These are phyloP conservation scores for Planoprotostelium fungivorum DNA, from an alignment of 78 protist genomes.

Conservation along the genomic window DNA sequence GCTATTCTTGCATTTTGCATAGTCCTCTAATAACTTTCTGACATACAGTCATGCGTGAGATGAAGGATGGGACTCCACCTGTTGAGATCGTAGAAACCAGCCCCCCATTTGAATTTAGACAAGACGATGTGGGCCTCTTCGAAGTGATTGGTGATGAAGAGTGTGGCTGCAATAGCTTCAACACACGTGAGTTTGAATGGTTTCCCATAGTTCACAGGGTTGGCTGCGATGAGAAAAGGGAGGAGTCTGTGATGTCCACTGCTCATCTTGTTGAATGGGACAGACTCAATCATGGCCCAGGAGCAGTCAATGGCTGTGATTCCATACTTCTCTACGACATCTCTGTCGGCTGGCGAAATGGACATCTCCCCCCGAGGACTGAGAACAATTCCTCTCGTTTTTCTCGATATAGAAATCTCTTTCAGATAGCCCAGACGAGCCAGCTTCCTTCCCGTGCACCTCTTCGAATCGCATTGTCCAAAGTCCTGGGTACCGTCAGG, in stretches of 20 bases:
- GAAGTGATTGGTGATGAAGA: slow-evolving; percentile 63
- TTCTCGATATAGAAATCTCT: slow-evolving; percentile 29
- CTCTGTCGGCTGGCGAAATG: slow-evolving; percentile 77
- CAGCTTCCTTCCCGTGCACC: slow-evolving; percentile 87
- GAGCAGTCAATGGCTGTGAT: slow-evolving; percentile 91
- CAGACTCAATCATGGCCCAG: slow-evolving; percentile 84
- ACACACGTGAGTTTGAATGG: slow-evolving; percentile 86
- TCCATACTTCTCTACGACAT: slow-evolving; percentile 64
- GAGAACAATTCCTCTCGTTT: slow-evolving; percentile 84
- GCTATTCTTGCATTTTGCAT: slow-evolving; percentile 28
- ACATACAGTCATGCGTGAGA: neutral
- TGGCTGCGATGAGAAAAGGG: slow-evolving; percentile 96
- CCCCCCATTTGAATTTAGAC: slow-evolving; percentile 89
- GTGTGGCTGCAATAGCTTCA: slow-evolving; percentile 92
- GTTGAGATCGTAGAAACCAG: slow-evolving; percentile 79
- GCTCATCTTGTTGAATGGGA: slow-evolving; percentile 67
- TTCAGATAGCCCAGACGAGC: slow-evolving; percentile 54
- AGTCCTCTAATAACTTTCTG: slow-evolving; percentile 63
- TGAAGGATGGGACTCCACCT: neutral
- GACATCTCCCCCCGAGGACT: slow-evolving; percentile 70
- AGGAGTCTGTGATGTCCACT: slow-evolving; percentile 74
- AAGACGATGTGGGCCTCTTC: slow-evolving; percentile 75
- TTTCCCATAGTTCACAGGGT: slow-evolving; percentile 95
- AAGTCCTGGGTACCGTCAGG: slow-evolving; percentile 52
- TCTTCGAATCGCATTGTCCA: slow-evolving; percentile 86